Base-by-base conservation (phyloP, 352 stramenopile genomes). In the Globisporangium carolinianum region DNA sequence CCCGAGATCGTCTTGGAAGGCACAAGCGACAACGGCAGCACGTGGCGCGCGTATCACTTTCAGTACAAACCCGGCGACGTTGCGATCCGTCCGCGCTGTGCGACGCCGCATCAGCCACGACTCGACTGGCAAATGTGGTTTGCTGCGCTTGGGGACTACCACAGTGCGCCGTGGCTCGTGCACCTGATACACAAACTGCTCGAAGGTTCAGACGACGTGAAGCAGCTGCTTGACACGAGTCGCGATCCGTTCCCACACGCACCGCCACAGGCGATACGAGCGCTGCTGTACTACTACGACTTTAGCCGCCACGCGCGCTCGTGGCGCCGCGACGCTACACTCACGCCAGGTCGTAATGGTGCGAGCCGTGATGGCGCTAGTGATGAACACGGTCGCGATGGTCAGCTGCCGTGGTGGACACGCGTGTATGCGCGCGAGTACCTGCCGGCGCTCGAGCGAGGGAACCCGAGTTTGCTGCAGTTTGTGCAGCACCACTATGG, bases 121-220 rank as follows among this genome's bases (percentile, higher is more conserved):
- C 68, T 98, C 42, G 91, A 97, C 55, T 97, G 91, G 89, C 85
- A 95, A 64, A 94, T 97, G 87, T 97, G 89, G 86, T 97, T 97
- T 67, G 92, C 88, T 7, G 87, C 91, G 0, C 61, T 97, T 3
- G 76, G 76, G 0, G 72, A 71, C 39, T 94, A 95, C 60, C 73
- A 95, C 35, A 60, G 86, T 24, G 78, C 89, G 17, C 81, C 87
- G 38, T 97, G 90, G 91, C 63, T 97, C 6, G 68, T 98, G 24
- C 76, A 92, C 42, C 73, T 97, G 32, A 68, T 94, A 2, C 55
- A 89, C 54, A 97, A 95, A 54, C 49, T 97, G 0, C 67, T 97
- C 0, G 45, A 72, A 36, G 83, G 76, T 9, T 91, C 77, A 24
- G 10, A 39, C 1, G 55, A 74, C 55, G 88, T 92, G 8, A 72